A percentile compares a stretch with the other conserved stretches of the same genome.
phyloP scores from a whole-genome alignment of 2,329 filamentous ascomycete species.

The Rhynchosporium agropyri region DNA sequence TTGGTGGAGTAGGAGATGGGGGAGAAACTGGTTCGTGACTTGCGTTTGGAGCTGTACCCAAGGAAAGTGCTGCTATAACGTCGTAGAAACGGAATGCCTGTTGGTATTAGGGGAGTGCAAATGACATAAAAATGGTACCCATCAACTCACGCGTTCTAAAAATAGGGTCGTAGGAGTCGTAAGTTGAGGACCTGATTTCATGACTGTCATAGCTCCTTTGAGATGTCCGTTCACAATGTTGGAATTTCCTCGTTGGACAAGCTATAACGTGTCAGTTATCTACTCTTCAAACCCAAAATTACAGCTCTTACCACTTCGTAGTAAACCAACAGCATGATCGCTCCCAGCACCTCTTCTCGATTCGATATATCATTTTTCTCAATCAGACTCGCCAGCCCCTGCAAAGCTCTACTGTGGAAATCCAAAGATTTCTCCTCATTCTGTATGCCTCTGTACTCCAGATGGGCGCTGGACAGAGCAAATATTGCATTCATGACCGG shows the following conservation, averaged over 20 bases:
- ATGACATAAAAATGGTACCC: no score
- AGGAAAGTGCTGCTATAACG: constrained; percentile 64
- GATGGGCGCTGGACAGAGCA: constrained; percentile 79
- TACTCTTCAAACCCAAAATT: constrained; percentile 40
- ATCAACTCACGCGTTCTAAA: constrained; percentile 55
- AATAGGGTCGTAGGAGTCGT: constrained; percentile 57
- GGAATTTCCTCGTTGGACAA: constrained; percentile 61
- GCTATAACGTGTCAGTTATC: constrained; percentile 44
- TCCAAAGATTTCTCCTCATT: constrained; percentile 57
- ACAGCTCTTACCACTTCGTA: constrained; percentile 59
- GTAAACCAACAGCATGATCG: constrained; percentile 64
- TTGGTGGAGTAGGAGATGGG: constrained; percentile 51
- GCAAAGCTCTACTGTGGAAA: constrained; percentile 62
- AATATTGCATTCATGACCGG: constrained; percentile 82
- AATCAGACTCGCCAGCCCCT: constrained; percentile 59
- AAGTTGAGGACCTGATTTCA: constrained; percentile 52
- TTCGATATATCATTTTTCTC: constrained; percentile 53
- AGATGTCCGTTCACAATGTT: constrained; percentile 64
- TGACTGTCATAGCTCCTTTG: constrained; percentile 63
- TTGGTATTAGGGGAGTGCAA: constrained; percentile 38
- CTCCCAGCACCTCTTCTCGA: constrained; percentile 60
- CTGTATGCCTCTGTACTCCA: constrained; percentile 65
- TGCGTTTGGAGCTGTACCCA: constrained; percentile 60
- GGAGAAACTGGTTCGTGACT: constrained; percentile 52
- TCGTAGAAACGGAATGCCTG: constrained; percentile 68